Base-by-base conservation (phyloP, 169 alveolate species). In the Cryptosporidium tyzzeri region DNA sequence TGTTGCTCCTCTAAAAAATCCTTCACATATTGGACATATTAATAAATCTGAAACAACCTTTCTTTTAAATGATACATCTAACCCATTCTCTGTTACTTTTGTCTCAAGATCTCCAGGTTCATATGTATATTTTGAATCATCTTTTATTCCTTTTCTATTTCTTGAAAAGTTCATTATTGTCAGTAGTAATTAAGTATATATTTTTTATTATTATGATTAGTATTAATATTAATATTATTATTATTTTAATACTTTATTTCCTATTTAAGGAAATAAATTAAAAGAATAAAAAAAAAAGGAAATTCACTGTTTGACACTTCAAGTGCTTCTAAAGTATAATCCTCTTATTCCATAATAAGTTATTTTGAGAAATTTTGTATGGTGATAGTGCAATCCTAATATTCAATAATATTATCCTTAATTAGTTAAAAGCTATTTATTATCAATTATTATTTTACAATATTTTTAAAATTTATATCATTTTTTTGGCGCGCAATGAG, bases 1-100 rank as follows among this genome's bases (percentile, higher is more conserved):
- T 50, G 91, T 91, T 16, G 93, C 95, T 10, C 89, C 93, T 18
- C 95, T 50, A 69, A 92, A 91, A 91, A 85, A 92, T 29, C 95
- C 95, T 16, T 48, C 62, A 51, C 95, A 92, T 16, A 92, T 69
- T 23, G 93, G 91, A 16, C 95, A 92, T 26, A 92, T 48, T 61
- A 92, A 61, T 33, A 92, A 61, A 71, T 91, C 92, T 16, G 86
- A 41, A 35, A 92, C 62, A 29, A 85, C 86, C 7, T 70, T 69
- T 70, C 86, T 37, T 44, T 58, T 51, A 51, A 92, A 92, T 41
- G 86, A 61, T 18, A 92, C 91, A 50, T 92, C 95, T 55, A 92
- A 70, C 3, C 85, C 85, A 39, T 31, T 67, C 9, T 85, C 91
- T 21, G 91, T 85, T 69, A 68, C 70, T 35, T 68, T 69, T 41